Evolutionary conservation across 1,284 basidiomycete genomes (phyloP), one percentile per base, ranked within the genome.

Genomic region (Sphaerobolus stellatus): DNA sequence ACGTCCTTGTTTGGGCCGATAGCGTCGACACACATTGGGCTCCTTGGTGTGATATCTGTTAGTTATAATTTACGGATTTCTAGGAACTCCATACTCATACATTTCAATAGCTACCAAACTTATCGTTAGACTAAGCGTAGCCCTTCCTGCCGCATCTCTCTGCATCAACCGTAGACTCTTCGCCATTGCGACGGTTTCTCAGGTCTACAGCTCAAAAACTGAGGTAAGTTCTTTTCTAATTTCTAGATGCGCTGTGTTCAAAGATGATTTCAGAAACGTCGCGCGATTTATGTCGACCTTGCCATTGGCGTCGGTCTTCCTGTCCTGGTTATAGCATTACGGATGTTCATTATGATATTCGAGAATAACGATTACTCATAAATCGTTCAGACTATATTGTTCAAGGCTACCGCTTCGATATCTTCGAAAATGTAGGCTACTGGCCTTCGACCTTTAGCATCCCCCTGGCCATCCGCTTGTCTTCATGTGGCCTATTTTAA

Each of bases 21-120:
- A 81, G 79, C 57, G 68, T 68, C 3, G 61, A 71, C 9, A 70
- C 80, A 28, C 66, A 61, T 22, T 73, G 71, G 1, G 75, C 77
- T 0, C 71, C 82, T 1, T 90, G 84, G 83, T 90, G 88, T 61
- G 88, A 88, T 64, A 82, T 88, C 43, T 68, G 84, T 86, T 58
- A n/a, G n/a, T n/a, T n/a, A n/a, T 54, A 78, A 65, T 5, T 40
- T 20, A 31, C 9, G n/a, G 24, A 30, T 28, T 28, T 50, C 28
- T 13, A 27, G 29, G 40, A 38, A 46, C 24, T 38, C 14, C 20
- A 3, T 46, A 44, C 4, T 28, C 3, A 3, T 52, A 28, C 16
- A 38, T 29, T 47, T 51, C 51, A 36, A 44, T 51, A 14, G 52
- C 58, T 34, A n/a, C 51, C 78, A 77, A 64, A 18, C 71, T 77